These are phyloP conservation scores for Erythrophleum fordii DNA, from an alignment of 306 rosid genomes.

Conservation along the genomic window DNA sequence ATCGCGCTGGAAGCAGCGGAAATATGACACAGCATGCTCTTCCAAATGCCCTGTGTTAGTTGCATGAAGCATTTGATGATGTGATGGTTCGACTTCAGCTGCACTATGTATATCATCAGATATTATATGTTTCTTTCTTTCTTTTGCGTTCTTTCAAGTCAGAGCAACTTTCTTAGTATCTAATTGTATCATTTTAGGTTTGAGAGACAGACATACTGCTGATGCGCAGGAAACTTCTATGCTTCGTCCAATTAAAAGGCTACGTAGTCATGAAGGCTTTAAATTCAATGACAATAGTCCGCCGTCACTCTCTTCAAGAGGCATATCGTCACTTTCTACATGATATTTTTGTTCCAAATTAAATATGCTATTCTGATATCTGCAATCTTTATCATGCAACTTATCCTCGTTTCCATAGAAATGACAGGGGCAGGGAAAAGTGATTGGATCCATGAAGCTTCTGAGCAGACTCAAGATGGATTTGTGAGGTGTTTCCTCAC, in stretches of 20 bases:
- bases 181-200: conserved; percentile 50
- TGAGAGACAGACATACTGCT: conserved; percentile 45
- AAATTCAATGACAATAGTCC: conserved; percentile 48
- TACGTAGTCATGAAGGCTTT: conserved; percentile 48
- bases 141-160: conserved; percentile 12
- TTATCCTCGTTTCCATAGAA: conserved; percentile 26
- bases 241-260: conserved; percentile 59
- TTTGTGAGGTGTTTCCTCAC: conserved; percentile 66
- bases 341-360: conserved; percentile 25
- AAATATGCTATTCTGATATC: conserved; percentile 22
- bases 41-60: conserved; percentile 20
- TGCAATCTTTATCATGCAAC: conserved; percentile 18
- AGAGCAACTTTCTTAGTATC: conserved; percentile 19
- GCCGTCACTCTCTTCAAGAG: conserved; percentile 51
- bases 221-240: conserved; percentile 46
- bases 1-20: background rate
- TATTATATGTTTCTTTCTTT: conserved; percentile 19
- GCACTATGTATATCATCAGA: conserved; percentile 31
- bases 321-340: conserved; percentile 42
- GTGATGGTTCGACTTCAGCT: conserved; percentile 32
- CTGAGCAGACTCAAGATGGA: conserved; percentile 66
- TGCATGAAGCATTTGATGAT: conserved; percentile 34
- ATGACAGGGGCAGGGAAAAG: conserved; percentile 64
- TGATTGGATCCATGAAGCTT: conserved; percentile 57
- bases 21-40: conserved; percentile 22